Conservation (phyloP, 2,329 filamentous ascomycete genomes). For the Sarocladiaceae sp. region DNA sequence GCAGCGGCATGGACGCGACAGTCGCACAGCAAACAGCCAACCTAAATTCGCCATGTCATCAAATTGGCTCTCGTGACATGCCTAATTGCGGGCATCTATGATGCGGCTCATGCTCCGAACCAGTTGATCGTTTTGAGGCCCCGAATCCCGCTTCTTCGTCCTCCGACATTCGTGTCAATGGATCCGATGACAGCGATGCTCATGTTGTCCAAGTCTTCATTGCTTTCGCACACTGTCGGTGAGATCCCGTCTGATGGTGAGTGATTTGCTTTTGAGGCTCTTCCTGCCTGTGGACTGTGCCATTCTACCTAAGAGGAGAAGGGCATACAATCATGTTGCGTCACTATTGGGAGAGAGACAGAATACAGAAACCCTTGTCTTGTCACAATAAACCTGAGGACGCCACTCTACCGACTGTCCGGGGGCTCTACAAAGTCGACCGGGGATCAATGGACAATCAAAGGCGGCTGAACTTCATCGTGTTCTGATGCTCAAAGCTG, state of each 20-base stretch:
- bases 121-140: not conserved
- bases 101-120: not conserved
- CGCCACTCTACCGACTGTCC: not conserved
- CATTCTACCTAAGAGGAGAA: too few species aligned
- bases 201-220: too few species aligned
- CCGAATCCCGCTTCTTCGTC: not conserved
- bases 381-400: not conserved
- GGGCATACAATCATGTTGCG: not conserved
- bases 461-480: not conserved
- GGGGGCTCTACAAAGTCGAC: not conserved
- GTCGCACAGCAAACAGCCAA: not conserved
- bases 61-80: not conserved
- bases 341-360: not conserved
- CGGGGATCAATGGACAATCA: not conserved
- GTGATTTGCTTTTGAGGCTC: too few species aligned
- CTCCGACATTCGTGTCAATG: not conserved
- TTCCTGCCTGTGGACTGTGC: too few species aligned
- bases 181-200: not conserved
- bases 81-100: not conserved
- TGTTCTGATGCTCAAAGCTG: not conserved
- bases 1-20: not conserved
- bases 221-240: too few species aligned
- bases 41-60: constrained; percentile 5
- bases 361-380: not conserved
- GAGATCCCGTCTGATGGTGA: too few species aligned